phyloP scores from a whole-genome alignment of 75 land plant species.

The Selaginella tamariscina region DNA sequence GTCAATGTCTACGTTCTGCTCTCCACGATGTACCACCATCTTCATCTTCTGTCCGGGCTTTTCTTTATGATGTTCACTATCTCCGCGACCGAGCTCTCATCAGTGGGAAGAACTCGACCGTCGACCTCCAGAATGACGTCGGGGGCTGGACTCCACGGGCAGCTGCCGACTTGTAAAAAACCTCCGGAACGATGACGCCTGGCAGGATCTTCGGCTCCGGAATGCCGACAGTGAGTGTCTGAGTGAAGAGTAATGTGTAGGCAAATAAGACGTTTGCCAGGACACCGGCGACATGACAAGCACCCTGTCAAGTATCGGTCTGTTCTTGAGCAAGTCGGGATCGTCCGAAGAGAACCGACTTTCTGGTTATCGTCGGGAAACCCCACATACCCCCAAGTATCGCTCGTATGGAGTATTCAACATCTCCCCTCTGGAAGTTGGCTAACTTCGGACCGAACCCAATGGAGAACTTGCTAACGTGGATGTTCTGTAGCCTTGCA shows the following conservation, averaged over 20 bases:
- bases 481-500: conserved; percentile 74
- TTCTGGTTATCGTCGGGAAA: conserved; percentile 83
- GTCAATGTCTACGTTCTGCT: conserved; percentile 19
- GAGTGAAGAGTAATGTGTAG: conserved; percentile 51
- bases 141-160: conserved; percentile 66
- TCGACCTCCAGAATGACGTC: conserved; percentile 54
- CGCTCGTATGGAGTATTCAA: conserved; percentile 83
- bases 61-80: conserved; percentile 64
- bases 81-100: conserved; percentile 41
- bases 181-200: conserved; percentile 78
- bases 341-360: conserved; percentile 63
- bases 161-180: conserved; percentile 57
- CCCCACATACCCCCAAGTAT: conserved; percentile 88
- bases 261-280: conserved; percentile 81
- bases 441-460: conserved; percentile 86
- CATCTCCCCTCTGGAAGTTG: conserved; percentile 48
- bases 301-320: conserved; percentile 60
- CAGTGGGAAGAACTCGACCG: conserved; percentile 29
- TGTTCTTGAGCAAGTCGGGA: conserved; percentile 59
- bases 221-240: conserved; percentile 59
- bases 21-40: conserved; percentile 38
- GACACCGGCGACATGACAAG: conserved; percentile 85
- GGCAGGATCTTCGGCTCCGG: conserved; percentile 61
- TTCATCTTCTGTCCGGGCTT: conserved; percentile 37
- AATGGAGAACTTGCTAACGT: conserved; percentile 82